Conservation (phyloP, 225 moss, liverwort and hornwort species). For the Bryoerythrophyllum caledonicum region DNA sequence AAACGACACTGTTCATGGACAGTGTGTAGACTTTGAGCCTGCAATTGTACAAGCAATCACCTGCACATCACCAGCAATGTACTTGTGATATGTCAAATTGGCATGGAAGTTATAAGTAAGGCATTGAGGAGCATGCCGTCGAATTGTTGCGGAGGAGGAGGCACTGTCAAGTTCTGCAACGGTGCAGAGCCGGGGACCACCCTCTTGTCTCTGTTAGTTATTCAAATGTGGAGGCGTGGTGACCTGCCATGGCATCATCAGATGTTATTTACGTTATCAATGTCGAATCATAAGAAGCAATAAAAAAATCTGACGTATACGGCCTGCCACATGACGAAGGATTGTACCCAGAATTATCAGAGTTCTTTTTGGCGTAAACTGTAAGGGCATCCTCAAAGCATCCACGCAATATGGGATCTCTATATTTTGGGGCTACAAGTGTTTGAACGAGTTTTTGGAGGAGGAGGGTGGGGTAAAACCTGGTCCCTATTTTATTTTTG, state of each 20-base stretch:
- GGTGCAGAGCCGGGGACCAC: neutral
- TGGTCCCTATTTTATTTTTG: too few species aligned
- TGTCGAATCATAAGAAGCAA: neutral
- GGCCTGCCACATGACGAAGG: too few species aligned
- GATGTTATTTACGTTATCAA: neutral
- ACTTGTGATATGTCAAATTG: neutral
- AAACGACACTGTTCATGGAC: too few species aligned
- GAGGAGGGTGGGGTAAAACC: too few species aligned
- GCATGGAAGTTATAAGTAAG: neutral
- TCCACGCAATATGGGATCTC: too few species aligned
- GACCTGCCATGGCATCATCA: neutral
- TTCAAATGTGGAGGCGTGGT: neutral
- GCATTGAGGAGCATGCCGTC: constrained; percentile 6
- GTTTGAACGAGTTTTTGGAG: too few species aligned
- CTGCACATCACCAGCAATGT: neutral
- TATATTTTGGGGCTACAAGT: too few species aligned
- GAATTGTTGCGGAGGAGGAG: neutral
- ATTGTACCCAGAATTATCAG: too few species aligned
- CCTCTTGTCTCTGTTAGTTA: neutral
- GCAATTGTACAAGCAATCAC: neutral
- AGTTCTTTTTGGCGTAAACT: too few species aligned
- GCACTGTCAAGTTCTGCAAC: neutral
- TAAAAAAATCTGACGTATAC: too few species aligned
- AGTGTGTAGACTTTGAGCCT: too few species aligned
- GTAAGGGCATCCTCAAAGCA: too few species aligned